Conservation (phyloP, 441 rosid species). For the Gossypium aridum region DNA sequence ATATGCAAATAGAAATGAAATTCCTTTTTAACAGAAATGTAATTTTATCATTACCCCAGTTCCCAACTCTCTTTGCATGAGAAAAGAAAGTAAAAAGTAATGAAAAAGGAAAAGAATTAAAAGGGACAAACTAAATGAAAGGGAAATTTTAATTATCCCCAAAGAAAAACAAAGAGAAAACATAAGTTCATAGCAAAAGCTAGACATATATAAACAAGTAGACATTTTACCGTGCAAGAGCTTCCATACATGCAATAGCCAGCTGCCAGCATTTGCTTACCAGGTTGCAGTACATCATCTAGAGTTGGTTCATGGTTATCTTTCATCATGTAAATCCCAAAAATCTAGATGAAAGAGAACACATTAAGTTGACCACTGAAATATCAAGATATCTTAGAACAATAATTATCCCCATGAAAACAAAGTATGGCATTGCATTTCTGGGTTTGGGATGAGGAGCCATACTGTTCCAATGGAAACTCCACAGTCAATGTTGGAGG, state of each 20-base stretch:
- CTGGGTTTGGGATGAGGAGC: neutral
- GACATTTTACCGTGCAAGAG: constrained; percentile 79
- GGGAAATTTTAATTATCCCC: no score
- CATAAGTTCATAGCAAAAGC: no score
- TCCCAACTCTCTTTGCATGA: no score
- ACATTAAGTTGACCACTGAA: constrained; percentile 21
- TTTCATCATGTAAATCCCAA: constrained; percentile 79
- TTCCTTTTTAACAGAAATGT: no score
- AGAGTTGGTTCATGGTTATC: constrained; percentile 65
- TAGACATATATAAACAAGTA: neutral
- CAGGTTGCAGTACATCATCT: constrained; percentile 84
- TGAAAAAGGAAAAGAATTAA: no score
- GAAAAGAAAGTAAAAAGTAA: no score
- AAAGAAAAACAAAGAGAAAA: no score
- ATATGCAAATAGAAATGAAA: no score
- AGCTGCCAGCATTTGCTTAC: constrained; percentile 84
- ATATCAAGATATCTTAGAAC: constrained; percentile 16
- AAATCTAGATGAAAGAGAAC: constrained; percentile 55
- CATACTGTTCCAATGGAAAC: constrained; percentile 97
- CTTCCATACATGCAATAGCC: constrained; percentile 99
- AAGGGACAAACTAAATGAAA: no score
- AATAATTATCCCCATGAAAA: constrained; percentile 3
- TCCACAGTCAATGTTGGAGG: constrained; percentile 96
- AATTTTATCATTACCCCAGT: no score
- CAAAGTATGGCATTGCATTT: neutral